phyloP scores from a whole-genome alignment of 306 rosid species.

The Corylus americana region DNA sequence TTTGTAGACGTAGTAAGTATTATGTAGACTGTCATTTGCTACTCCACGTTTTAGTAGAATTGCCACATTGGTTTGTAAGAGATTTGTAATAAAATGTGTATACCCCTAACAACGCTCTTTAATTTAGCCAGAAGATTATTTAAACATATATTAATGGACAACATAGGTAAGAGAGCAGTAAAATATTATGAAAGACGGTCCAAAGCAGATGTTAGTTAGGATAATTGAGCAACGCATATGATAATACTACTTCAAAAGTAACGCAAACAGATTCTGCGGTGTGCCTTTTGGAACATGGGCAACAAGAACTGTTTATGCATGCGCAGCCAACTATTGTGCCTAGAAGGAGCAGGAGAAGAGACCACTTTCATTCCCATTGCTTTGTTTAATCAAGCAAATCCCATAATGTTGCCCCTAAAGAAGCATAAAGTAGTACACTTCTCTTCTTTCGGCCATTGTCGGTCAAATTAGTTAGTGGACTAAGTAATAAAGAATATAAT shows the following conservation, averaged over 20 bases:
- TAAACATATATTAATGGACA: neutral
- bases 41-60: too few species aligned
- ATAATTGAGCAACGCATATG: neutral
- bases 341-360: neutral
- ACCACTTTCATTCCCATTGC: neutral
- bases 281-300: slow-evolving; percentile 30
- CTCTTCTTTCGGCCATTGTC: slow-evolving; percentile 19
- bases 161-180: slow-evolving; percentile 4
- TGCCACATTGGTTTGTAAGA: too few species aligned
- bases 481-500: neutral
- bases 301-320: slow-evolving; percentile 9
- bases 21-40: too few species aligned
- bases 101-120: too few species aligned
- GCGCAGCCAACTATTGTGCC: slow-evolving; percentile 2
- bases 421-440: neutral
- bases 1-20: too few species aligned
- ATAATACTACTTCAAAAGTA: slow-evolving; percentile 11
- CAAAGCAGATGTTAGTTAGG: slow-evolving; percentile 2
- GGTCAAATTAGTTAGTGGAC: slow-evolving; percentile 15
- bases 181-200: neutral
- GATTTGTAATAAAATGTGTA: too few species aligned
- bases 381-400: neutral
- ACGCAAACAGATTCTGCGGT: slow-evolving; percentile 3
- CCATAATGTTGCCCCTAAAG: neutral
- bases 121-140: neutral